Evolutionary conservation across 2,329 filamentous ascomycete species (phyloP).

Genomic region (Ceratocystis cacaofunesta): DNA sequence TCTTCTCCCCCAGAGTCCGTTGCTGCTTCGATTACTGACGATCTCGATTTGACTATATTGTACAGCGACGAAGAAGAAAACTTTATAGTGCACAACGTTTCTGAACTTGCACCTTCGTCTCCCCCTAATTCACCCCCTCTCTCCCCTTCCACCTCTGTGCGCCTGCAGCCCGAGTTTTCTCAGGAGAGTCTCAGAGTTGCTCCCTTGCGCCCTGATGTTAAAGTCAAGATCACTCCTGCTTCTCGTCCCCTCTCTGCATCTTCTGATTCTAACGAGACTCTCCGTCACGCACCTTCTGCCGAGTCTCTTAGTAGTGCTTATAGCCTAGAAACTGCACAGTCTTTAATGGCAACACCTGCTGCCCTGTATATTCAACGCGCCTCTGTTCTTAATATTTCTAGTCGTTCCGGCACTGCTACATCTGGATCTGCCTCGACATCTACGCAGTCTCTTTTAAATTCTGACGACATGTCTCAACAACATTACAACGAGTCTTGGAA

Average conservation of each 20-base stretch:
- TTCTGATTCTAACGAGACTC: constrained; percentile 34
- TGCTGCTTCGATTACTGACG: constrained; percentile 28
- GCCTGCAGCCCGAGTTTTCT: constrained; percentile 34
- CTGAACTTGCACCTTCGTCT: constrained; percentile 21
- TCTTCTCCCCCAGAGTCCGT: constrained; percentile 33
- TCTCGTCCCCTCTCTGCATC: constrained; percentile 15
- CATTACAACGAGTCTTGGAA: constrained; percentile 5
- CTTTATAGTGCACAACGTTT: constrained; percentile 18
- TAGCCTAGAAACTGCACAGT: constrained; percentile 32
- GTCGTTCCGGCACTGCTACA: background rate
- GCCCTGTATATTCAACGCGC: constrained; percentile 27
- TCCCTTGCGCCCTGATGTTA: constrained; percentile 36
- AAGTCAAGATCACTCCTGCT: constrained; percentile 20
- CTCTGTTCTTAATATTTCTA: constrained; percentile 20
- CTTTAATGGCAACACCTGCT: constrained; percentile 27
- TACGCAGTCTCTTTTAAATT: constrained; percentile 24
- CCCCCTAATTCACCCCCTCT: constrained; percentile 12
- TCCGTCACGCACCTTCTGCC: constrained; percentile 35
- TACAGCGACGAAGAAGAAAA: constrained; percentile 17
- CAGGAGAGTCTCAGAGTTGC: constrained; percentile 46
- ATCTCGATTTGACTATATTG: constrained; percentile 36
- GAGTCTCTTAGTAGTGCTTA: constrained; percentile 42
- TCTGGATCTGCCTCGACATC: constrained; percentile 7
- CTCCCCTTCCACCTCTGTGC: constrained; percentile 8
- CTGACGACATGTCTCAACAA: constrained; percentile 20